Percentiles rank a stretch among this genome's conserved stretches.
Conservation (phyloP, 1,139 yeast genomes). For the Pichia kudriavzevii region DNA sequence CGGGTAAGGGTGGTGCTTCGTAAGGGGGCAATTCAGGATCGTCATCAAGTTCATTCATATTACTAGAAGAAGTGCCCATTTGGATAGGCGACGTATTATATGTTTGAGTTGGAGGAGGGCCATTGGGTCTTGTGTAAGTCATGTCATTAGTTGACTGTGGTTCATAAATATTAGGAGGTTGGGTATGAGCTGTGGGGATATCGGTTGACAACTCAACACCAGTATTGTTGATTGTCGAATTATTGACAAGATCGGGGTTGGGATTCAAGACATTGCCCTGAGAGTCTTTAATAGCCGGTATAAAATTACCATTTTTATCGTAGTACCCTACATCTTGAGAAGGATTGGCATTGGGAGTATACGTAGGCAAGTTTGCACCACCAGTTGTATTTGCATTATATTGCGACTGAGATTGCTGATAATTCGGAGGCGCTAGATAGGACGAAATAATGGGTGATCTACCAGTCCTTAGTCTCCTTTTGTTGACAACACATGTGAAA, state of each 20-base stretch:
- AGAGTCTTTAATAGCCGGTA: conserved; percentile 23
- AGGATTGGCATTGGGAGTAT: conserved; percentile 57
- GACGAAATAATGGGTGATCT: conserved; percentile 67
- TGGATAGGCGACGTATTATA: background rate
- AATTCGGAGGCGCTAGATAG: conserved; percentile 91
- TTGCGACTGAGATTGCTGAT: conserved; percentile 62
- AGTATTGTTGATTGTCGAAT: background rate
- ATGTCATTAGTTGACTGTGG: conserved; percentile 4
- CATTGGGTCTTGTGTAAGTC: conserved; percentile 10
- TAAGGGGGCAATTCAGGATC: conserved; percentile 9
- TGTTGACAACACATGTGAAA: conserved; percentile 52
- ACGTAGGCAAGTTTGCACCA: conserved; percentile 59
- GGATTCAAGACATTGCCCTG: background rate
- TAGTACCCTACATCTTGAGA: conserved; percentile 71
- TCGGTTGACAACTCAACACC: background rate
- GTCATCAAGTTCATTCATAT: background rate
- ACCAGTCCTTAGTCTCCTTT: conserved; percentile 53
- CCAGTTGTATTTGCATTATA: conserved; percentile 41
- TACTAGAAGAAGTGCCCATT: conserved; percentile 2
- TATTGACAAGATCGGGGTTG: background rate
- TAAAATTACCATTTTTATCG: conserved; percentile 57
- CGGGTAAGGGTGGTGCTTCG: conserved; percentile 5
- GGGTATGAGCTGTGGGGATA: conserved; percentile 3
- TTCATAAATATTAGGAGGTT: conserved; percentile 2
- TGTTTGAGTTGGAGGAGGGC: conserved; percentile 13